Conservation (phyloP, 495 filamentous ascomycete genomes). For the Ramalina intermedia region DNA sequence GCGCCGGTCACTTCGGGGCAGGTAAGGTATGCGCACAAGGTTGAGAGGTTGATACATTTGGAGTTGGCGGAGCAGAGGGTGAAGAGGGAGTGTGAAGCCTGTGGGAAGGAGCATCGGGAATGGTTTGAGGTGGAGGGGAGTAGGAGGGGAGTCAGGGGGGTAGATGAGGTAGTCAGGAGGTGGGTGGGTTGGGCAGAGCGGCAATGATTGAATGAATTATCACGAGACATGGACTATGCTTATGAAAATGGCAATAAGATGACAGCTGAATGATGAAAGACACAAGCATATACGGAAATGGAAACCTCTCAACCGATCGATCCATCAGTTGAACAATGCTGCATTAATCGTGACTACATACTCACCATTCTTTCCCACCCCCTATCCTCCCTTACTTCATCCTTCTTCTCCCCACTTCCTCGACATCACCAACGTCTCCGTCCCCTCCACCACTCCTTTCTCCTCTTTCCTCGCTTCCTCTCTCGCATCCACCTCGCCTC, state of each 20-base stretch:
- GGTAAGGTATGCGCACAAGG: conserved; percentile 73
- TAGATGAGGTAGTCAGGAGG: conserved; percentile 73
- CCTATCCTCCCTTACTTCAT: conserved; percentile 17
- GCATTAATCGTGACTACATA: conserved; percentile 26
- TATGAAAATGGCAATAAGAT: neutral
- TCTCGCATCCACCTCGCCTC: conserved; percentile 21
- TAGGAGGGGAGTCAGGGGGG: conserved; percentile 49
- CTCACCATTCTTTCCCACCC: conserved; percentile 34
- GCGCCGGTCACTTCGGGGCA: conserved; percentile 25
- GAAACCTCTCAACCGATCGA: too few relatives aligned
- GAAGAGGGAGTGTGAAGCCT: conserved; percentile 55
- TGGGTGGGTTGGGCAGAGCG: conserved; percentile 74
- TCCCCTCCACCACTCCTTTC: conserved; percentile 29
- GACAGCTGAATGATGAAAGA: neutral
- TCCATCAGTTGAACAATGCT: too few relatives aligned
- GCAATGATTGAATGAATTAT: conserved; percentile 1
- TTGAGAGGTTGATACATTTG: conserved; percentile 81
- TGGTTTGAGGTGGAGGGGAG: conserved; percentile 88
- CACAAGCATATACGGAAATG: neutral
- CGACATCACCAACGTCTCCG: conserved; percentile 46
- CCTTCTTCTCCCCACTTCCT: conserved; percentile 28
- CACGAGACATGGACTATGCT: neutral
- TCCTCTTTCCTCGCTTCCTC: too few relatives aligned
- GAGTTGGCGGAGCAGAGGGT: conserved; percentile 62
- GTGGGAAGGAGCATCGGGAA: conserved; percentile 79